Evolutionary conservation across 2,329 filamentous ascomycete species (phyloP).

Genomic region (Tolypocladium ovalisporum): DNA sequence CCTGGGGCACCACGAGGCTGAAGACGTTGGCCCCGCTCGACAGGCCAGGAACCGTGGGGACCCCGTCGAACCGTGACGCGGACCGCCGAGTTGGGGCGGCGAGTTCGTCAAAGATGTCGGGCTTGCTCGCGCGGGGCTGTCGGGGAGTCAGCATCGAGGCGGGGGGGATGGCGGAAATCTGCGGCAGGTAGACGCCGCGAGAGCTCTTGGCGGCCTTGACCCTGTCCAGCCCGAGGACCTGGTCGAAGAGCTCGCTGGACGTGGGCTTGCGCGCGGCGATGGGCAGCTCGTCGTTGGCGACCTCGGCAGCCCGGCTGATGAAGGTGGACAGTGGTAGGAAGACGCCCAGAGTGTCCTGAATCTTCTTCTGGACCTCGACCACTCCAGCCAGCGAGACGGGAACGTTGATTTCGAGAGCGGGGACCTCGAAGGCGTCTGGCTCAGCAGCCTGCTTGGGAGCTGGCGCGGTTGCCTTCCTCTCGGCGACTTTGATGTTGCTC

Average conservation of each 20-base stretch:
- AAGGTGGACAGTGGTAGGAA: constrained; percentile 79
- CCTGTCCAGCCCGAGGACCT: constrained; percentile 62
- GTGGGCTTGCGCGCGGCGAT: constrained; percentile 51
- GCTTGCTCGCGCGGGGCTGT: constrained; percentile 19
- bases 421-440: constrained; percentile 30
- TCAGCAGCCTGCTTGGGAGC: constrained; percentile 26
- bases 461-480: constrained; percentile 31
- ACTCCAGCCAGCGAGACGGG: constrained; percentile 72
- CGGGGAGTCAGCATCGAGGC: constrained; percentile 25
- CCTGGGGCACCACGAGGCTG: constrained; percentile 65
- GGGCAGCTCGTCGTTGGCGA: constrained; percentile 83
- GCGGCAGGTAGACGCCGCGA: constrained; percentile 58
- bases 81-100: constrained; percentile 27
- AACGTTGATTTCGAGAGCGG: constrained; percentile 52
- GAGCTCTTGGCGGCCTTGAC: constrained; percentile 35
- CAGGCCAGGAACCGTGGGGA: constrained; percentile 30
- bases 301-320: constrained; percentile 69
- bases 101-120: constrained; percentile 79
- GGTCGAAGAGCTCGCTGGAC: constrained; percentile 77
- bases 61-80: constrained; percentile 7
- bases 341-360: constrained; percentile 67
- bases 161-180: constrained; percentile 49
- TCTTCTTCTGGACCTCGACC: constrained; percentile 67
- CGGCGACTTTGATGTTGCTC: constrained; percentile 82
- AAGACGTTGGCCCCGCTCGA: constrained; percentile 63